Base-by-base conservation (phyloP, 805 yeast genomes). In the Nadsonia fulvescens region DNA sequence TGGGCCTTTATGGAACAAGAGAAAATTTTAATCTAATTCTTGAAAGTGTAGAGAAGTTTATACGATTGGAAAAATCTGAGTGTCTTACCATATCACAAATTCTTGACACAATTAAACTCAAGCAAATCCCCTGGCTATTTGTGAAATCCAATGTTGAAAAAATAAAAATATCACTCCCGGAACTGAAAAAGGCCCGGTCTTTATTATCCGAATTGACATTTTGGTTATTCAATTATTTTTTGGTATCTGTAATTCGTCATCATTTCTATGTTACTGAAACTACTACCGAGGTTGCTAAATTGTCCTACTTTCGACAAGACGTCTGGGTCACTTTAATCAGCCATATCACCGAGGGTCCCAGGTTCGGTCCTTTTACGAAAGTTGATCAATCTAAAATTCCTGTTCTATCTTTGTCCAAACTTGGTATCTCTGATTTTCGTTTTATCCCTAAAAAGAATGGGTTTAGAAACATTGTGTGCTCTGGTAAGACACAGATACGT, bases 401-500 rank as follows among this genome's bases (percentile, higher is more conserved):
- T 2, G 12, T 8, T 10, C 20, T 5, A 3, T 4, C 20, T 20
- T 20, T 5, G 7, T 25, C 28, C 5, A 15, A 12, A 3, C 12
- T 25, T 5, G 28, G 28, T 3, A 14, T 25, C n/a, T 25, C 28
- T 5, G 20, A 20, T 13, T 25, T 25, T 20, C 14, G 28, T 20
- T 9, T 25, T 18, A 15, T 25, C 8, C 28, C 28, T 3, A 25
- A 25, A 15, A 15, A 14, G 19, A 5, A 14, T 0, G 28, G 28
- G 5, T 25, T 25, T 5, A 6, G 28, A 14, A 23, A 23, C 5
- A 25, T 25, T 11, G 28, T 25, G 9, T 25, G 23, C n/a, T 15
- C 20, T 3, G 28, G 28, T 10, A 11, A 20, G 8, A 18, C 24
- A 1, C 8, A n/a, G 12, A 9, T 8, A 6, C 8, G 8, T 8